These are phyloP conservation scores for Rhodosporidiobolus sp. DNA, from an alignment of 768 basidiomycete species.

Conservation along the genomic window DNA sequence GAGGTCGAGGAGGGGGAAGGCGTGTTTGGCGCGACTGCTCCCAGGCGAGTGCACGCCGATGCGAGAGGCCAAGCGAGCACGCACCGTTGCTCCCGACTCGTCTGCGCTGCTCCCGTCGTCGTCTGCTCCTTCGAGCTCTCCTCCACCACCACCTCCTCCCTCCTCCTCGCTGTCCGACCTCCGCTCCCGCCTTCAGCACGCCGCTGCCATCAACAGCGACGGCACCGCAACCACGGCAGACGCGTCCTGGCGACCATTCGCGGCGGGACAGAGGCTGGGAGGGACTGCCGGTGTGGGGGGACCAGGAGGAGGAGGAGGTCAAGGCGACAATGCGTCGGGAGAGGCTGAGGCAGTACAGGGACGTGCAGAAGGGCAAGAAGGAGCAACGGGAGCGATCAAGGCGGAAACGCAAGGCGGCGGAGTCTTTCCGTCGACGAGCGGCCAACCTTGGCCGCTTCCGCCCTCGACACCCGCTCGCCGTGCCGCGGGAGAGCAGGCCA, in stretches of 20 bases:
- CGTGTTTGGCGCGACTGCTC: not conserved
- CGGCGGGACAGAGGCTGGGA: not conserved
- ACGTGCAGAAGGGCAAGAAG: too few species aligned
- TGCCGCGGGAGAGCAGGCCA: not conserved
- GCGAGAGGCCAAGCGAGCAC: conserved; percentile 1
- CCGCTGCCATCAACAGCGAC: not conserved
- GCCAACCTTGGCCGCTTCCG: too few species aligned
- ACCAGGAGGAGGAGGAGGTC: too few species aligned
- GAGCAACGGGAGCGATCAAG: not conserved
- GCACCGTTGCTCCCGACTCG: not conserved
- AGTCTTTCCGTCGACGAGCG: too few species aligned
- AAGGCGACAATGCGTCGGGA: too few species aligned
- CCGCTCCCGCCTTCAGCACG: not conserved
- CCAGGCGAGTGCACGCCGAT: not conserved
- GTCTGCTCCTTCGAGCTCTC: not conserved
- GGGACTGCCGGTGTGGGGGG: too few species aligned
- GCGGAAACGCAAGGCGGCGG: too few species aligned
- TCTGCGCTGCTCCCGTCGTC: not conserved
- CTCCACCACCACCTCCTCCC: not conserved
- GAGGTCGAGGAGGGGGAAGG: not conserved
- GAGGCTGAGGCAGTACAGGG: too few species aligned
- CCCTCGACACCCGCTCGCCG: not conserved
- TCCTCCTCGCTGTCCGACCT: not conserved
- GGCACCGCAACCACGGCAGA: not conserved
- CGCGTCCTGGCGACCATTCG: not conserved